Base-by-base conservation (phyloP, 257 asterid genomes). In the Paraleonurus japonicus region DNA sequence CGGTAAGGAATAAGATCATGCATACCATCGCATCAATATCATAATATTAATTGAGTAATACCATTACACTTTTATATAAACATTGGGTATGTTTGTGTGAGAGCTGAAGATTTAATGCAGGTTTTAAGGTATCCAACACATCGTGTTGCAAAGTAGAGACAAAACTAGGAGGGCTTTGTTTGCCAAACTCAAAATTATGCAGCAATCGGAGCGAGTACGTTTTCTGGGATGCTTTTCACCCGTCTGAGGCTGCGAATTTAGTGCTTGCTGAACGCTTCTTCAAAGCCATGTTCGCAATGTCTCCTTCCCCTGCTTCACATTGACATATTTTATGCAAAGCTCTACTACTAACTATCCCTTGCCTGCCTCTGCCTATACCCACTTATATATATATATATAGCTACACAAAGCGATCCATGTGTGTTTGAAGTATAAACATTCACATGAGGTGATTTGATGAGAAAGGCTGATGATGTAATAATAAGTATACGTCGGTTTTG, bases 211-310 rank as follows among this genome's bases (percentile, higher is more conserved):
- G 57, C 6, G 97, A 90, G 1, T 88, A 87, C 4, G 97, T 88
- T 6, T 90, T 90, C 57, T 90, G 95, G 93, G 95, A 90, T 62
- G 93, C 97, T 15, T 90, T 88, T 65, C 97, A 90, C 65, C 97
- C 97, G 0, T 84, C 96, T 0, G 97, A 91, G 67, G 97, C 97
- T 22, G 97, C 97, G 12, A 91, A 91, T 76, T 77, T 13, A 10
- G 88, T 89, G 30, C 89, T 91, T n/a, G 97, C 96, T 2, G 71
- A 81, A 10, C 74, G 55, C 39, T 75, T 89, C 76, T 90, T 85
- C 51, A 51, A 54, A 23, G 27, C 78, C 5, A 16, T 88, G 5
- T 78, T 82, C 35, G 61, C 78, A 0, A 53, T 51, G 3, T 37
- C 86, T 41, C 79, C 85, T 22, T 63, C 88, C 2, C 84, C 92